These are phyloP conservation scores for Penicillium dipodomyicola DNA, from an alignment of 495 filamentous ascomycete species.

Conservation along the genomic window DNA sequence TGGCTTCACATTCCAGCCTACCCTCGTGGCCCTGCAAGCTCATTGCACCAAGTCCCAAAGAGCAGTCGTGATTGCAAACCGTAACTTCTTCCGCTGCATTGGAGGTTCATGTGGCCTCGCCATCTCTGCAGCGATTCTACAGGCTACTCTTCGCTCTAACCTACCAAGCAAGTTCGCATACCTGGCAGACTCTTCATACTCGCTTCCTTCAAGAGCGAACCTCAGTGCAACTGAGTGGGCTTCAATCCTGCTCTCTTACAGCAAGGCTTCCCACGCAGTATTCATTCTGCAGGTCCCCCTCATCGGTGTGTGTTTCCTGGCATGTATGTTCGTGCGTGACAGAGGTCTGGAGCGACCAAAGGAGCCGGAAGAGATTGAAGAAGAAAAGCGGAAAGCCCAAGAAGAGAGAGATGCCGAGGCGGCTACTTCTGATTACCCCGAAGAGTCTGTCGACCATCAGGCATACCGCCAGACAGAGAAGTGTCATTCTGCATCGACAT, in stretches of 20 bases:
- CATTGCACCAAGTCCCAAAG: constrained; percentile 57
- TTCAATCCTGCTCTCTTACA: constrained; percentile 49
- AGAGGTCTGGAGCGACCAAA: constrained; percentile 52
- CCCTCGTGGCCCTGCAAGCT: constrained; percentile 61
- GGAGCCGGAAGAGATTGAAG: constrained; percentile 41
- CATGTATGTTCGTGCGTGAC: constrained; percentile 54
- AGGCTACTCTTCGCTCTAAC: constrained; percentile 47
- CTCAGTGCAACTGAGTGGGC: constrained; percentile 39
- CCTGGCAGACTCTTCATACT: constrained; percentile 44
- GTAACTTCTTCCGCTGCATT: constrained; percentile 62
- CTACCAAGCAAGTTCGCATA: constrained; percentile 43
- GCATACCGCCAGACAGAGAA: constrained; percentile 9
- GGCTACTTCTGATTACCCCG: constrained; percentile 8
- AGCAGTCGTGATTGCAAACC: constrained; percentile 59
- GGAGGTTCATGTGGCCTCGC: constrained; percentile 61
- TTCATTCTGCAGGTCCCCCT: constrained; percentile 56
- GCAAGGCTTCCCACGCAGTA: constrained; percentile 50
- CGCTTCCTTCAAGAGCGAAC: constrained; percentile 33
- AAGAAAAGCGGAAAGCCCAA: constrained; percentile 25
- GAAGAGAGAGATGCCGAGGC: constrained; percentile 25
- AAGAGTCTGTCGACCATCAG: constrained; percentile 2
- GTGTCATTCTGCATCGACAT: constrained; percentile 21
- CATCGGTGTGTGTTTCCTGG: constrained; percentile 51
- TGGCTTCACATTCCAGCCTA: constrained; percentile 60
- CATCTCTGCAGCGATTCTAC: constrained; percentile 56